phyloP scores from a whole-genome alignment of 352 stramenopile species.

The Thraustochytrium striatum region DNA sequence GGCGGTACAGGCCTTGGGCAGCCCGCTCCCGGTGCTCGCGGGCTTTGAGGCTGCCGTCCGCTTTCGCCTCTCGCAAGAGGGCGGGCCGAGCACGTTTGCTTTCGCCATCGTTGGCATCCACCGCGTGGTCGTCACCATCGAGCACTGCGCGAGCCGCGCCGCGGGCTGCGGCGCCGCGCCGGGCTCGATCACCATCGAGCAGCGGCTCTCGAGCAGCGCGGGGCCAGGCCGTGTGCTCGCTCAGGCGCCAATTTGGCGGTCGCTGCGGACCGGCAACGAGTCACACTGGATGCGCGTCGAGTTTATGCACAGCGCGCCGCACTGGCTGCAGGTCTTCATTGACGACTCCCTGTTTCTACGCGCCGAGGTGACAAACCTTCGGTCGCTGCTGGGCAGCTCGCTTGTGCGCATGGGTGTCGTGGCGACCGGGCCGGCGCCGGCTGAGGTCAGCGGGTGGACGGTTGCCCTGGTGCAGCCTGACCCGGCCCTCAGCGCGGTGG shows the following conservation, averaged over 20 bases:
- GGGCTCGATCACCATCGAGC: slow-evolving; percentile 39
- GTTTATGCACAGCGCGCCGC: slow-evolving; percentile 37
- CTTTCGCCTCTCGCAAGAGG: too few relatives aligned
- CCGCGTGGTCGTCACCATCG: slow-evolving; percentile 41
- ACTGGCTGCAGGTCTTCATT: slow-evolving; percentile 46
- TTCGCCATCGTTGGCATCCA: slow-evolving; percentile 22
- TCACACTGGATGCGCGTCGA: slow-evolving; percentile 30
- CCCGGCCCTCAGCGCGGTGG: too few relatives aligned
- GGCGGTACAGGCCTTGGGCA: too few relatives aligned
- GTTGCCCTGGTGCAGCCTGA: too few relatives aligned
- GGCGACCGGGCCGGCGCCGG: too few relatives aligned
- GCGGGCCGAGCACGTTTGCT: not conserved
- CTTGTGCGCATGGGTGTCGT: too few relatives aligned
- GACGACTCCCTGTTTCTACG: slow-evolving; percentile 46
- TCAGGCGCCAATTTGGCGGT: slow-evolving; percentile 13
- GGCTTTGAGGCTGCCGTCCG: too few relatives aligned
- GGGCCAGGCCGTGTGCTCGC: not conserved
- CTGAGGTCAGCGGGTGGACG: too few relatives aligned
- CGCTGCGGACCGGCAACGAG: not conserved
- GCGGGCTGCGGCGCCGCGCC: not conserved
- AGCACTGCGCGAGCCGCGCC: slow-evolving; percentile 27
- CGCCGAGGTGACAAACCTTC: too few relatives aligned
- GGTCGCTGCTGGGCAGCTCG: too few relatives aligned
- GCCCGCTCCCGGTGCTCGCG: too few relatives aligned
- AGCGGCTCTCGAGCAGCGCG: not conserved